Evolutionary conservation across 345 rosid species (phyloP), one percentile per base, ranked within the genome.

Genomic region (Erodium maritimum): DNA sequence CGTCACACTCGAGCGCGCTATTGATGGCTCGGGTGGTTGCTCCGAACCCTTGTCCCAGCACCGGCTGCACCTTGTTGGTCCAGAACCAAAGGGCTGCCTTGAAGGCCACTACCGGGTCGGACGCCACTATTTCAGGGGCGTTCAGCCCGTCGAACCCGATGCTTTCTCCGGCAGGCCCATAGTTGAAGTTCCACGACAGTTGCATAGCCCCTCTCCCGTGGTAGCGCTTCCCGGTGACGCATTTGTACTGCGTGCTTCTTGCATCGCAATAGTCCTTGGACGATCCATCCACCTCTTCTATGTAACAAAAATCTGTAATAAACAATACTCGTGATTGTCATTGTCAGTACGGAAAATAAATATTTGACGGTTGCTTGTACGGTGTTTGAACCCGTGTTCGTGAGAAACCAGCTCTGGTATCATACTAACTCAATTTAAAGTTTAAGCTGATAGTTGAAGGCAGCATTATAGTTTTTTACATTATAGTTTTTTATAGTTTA

Each of bases 261-360:
- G 61, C 60, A 48, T 84, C 75, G 65, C 89, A 81, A 17, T 65
- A 79, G 71, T 81, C 59, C 21, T 42, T 73, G 0, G 81, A 62
- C 19, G 88, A 65, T 23, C 85, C 87, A 23, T 83, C 56, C 1
- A 67, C 68, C 52, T 88, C 93, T 70, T 88, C 86, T 24, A 77
- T 74, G 54, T 61, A 60, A 75, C 93, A 88, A 46, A 85, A 88
- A 53, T 73, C 93, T 88, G n/a, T n/a, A n/a, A n/a, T n/a, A n/a
- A n/a, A n/a, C n/a, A n/a, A n/a, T n/a, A n/a, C n/a, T n/a, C n/a
- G n/a, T n/a, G n/a, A n/a, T n/a, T n/a, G n/a, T n/a, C n/a, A n/a
- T n/a, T n/a, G n/a, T n/a, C n/a, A n/a, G n/a, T n/a, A n/a, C n/a
- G n/a, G n/a, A n/a, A 29, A 6, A 3, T 11, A 29, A 29, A 29